These are phyloP conservation scores for Colletotrichum noveboracense DNA, from an alignment of 2,329 filamentous ascomycete species.

Conservation along the genomic window DNA sequence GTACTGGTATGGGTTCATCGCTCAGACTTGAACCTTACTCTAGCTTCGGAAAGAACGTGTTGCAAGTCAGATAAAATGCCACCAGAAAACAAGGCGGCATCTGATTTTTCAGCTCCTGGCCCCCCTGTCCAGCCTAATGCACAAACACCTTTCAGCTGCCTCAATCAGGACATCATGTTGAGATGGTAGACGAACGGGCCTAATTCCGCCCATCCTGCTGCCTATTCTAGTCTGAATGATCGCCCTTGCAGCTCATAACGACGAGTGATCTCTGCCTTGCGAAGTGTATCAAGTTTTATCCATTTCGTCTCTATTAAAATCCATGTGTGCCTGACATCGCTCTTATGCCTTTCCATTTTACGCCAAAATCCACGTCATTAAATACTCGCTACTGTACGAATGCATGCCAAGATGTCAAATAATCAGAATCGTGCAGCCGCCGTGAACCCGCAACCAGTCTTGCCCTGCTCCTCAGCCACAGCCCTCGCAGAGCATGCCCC, in stretches of 20 bases:
- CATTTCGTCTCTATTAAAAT: background rate
- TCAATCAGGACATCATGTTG: background rate
- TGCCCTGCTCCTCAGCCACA: conserved; percentile 4
- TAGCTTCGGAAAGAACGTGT: background rate
- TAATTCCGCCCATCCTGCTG: background rate
- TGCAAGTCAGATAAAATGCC: background rate
- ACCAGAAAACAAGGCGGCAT: background rate
- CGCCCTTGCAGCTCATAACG: background rate
- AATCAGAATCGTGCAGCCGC: background rate
- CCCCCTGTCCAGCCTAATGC: background rate
- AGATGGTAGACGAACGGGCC: background rate
- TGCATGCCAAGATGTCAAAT: background rate
- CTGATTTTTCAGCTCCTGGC: background rate
- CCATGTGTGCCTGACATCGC: background rate
- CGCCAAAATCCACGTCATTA: background rate
- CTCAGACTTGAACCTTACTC: background rate
- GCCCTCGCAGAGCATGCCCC: conserved; percentile 12
- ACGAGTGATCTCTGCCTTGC: background rate
- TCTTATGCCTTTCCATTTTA: background rate
- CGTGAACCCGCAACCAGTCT: conserved; percentile 6
- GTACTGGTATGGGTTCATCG: background rate
- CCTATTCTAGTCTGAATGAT: background rate
- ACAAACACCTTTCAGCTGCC: background rate
- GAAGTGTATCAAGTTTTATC: background rate
- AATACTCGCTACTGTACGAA: background rate